phyloP scores from a whole-genome alignment of 2,329 filamentous ascomycete genomes.

The Paecilomyces sp. region DNA sequence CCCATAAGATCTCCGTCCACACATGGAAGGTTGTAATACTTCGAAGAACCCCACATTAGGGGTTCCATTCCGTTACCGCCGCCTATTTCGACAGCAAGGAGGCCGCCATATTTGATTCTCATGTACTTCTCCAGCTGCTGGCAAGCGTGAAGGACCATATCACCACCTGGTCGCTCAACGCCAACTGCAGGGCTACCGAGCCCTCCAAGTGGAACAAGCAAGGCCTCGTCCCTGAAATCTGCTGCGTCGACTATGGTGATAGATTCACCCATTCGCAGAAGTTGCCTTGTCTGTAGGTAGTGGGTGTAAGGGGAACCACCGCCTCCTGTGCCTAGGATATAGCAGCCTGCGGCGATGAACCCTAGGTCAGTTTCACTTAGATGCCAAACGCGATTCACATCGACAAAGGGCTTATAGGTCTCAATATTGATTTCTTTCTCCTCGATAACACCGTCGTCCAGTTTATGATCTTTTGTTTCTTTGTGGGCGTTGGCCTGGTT shows the following conservation, averaged over 20 bases:
- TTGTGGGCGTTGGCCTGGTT: not conserved
- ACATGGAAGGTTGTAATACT: slow-evolving; percentile 25
- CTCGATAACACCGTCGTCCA: not conserved
- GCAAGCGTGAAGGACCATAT: slow-evolving; percentile 19
- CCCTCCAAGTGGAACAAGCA: slow-evolving; percentile 36
- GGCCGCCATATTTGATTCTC: slow-evolving; percentile 28
- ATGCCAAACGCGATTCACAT: slow-evolving; percentile 25
- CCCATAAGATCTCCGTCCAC: slow-evolving; percentile 45
- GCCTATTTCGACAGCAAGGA: slow-evolving; percentile 27
- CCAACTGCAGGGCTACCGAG: slow-evolving; percentile 31
- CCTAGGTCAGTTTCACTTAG: slow-evolving; percentile 29
- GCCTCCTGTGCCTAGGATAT: slow-evolving; percentile 32
- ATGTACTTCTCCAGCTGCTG: slow-evolving; percentile 28
- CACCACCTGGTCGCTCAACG: slow-evolving; percentile 18
- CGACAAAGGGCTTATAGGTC: slow-evolving; percentile 24
- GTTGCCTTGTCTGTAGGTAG: slow-evolving; percentile 38
- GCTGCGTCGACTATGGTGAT: slow-evolving; percentile 4
- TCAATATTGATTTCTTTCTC: slow-evolving; percentile 16
- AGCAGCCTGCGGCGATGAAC: slow-evolving; percentile 30
- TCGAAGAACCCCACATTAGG: slow-evolving; percentile 30
- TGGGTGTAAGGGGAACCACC: slow-evolving; percentile 39
- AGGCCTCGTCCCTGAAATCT: slow-evolving; percentile 28
- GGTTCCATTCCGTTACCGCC: slow-evolving; percentile 32
- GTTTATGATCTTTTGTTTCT: not conserved
- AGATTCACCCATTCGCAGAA: slow-evolving; percentile 21